Evolutionary conservation across 768 basidiomycete genomes (phyloP).

Genomic region (Mycena maculata): DNA sequence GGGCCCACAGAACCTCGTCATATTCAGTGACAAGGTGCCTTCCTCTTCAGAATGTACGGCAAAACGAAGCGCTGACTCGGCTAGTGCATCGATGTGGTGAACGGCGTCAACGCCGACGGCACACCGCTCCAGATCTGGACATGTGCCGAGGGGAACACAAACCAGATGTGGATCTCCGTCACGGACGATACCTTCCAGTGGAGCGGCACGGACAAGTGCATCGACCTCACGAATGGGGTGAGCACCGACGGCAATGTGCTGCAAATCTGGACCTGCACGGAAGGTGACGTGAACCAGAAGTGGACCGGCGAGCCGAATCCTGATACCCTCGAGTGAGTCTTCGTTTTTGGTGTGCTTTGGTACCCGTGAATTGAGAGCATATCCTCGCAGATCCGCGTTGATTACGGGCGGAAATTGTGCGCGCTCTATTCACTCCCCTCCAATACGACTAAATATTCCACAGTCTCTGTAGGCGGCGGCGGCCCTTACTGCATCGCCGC

Average conservation of each 20-base stretch:
- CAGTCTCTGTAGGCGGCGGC: neutral
- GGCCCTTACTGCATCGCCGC: conserved; percentile 22
- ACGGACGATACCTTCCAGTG: conserved; percentile 1
- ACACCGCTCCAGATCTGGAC: conserved; percentile 14
- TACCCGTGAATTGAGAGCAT: no score
- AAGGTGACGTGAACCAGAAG: conserved; percentile 12
- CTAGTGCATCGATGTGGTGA: neutral
- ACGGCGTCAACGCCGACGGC: neutral
- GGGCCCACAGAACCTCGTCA: neutral
- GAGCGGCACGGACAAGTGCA: conserved; percentile 12
- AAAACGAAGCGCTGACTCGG: neutral
- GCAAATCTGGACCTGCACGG: conserved; percentile 14
- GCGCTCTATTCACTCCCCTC: neutral
- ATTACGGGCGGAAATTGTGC: neutral
- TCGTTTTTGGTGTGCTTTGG: no score
- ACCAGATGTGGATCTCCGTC: conserved; percentile 6
- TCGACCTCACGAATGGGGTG: conserved; percentile 7
- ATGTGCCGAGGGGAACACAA: neutral
- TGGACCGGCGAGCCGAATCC: conserved; percentile 8
- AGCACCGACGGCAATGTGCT: conserved; percentile 2
- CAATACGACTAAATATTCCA: neutral
- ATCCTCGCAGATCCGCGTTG: neutral
- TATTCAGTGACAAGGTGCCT: conserved; percentile 14
- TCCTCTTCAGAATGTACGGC: neutral
- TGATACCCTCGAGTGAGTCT: neutral